Base-by-base conservation (phyloP, 164 flowering plant species). In the Cinnamomum micranthum region DNA sequence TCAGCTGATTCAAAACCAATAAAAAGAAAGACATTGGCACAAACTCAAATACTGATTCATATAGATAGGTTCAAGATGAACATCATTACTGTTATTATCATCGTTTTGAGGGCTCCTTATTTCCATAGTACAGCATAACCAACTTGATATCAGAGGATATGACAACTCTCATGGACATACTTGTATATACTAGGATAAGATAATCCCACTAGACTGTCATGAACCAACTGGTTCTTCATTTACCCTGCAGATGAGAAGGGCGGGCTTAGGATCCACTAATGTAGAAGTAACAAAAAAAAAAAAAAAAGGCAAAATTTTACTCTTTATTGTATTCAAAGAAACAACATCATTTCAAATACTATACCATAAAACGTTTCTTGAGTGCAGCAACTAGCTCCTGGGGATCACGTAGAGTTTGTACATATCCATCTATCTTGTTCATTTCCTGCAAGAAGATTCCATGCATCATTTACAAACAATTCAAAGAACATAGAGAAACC, bases 401-500 rank as follows among this genome's bases (percentile, higher is more conserved):
- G 4, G 74, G 74, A 76, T 76, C 78, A 51, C 15, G 70, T 33
- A 1, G n/a, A 10, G 78, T 76, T 58, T 76, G 70, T 33, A 25
- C 71, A 69, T 76, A 76, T 27, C 63, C 74, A 27, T 76, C 78
- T 10, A 76, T n/a, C 64, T 71, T 76, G 70, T 71, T 55, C 71
- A 76, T n/a, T 60, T 76, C 78, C 78, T 76, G 10, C 62, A 71
- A 67, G 20, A 67, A 1, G 7, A 5, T 67, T 67, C 69, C 69
- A 3, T 17, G 6, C 60, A 14, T 55, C 60, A 55, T 55, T 12
- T 15, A 55, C 60, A 55, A 55, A 55, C 60, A 55, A 55, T 55
- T 55, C 20, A 13, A 52, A 52, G 20, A 52, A 31, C 6, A 31
- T 31, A 31, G 6, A 52, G 59, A 52, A 52, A 52, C 59, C 59